These are phyloP conservation scores for Neonectria ditissima DNA, from an alignment of 2,329 filamentous ascomycete genomes.

Conservation along the genomic window DNA sequence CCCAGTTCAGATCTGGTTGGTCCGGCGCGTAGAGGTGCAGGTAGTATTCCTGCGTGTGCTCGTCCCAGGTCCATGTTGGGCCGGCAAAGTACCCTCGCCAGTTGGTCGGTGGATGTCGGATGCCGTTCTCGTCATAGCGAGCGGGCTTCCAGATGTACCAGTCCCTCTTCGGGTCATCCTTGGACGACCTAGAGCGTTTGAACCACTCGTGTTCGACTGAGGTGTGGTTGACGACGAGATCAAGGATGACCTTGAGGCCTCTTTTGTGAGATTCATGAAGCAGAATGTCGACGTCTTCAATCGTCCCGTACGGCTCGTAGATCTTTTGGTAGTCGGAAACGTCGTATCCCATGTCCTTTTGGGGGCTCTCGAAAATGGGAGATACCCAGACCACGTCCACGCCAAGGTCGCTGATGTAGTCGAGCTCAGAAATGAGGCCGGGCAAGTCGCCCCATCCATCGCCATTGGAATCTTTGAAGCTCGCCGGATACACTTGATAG, in stretches of 20 bases:
- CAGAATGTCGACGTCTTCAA: conserved; percentile 73
- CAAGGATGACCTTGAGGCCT: conserved; percentile 76
- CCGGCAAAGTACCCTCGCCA: conserved; percentile 61
- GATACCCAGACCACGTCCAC: conserved; percentile 72
- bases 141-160: conserved; percentile 76
- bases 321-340: conserved; percentile 77
- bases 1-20: conserved; percentile 85
- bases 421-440: conserved; percentile 72
- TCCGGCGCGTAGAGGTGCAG: conserved; percentile 73
- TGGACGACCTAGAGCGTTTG: conserved; percentile 63
- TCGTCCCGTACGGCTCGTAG: conserved; percentile 73
- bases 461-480: conserved; percentile 68
- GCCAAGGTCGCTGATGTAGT: conserved; percentile 72
- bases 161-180: conserved; percentile 64
- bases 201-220: conserved; percentile 68
- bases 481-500: conserved; percentile 69
- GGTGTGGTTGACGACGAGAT: conserved; percentile 81
- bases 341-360: conserved; percentile 79
- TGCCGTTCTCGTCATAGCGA: conserved; percentile 64
- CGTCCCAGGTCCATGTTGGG: conserved; percentile 66
- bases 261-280: conserved; percentile 69
- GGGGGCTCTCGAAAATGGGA: conserved; percentile 66
- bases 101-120: conserved; percentile 69
- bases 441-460: conserved; percentile 75
- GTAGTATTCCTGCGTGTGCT: conserved; percentile 64